Evolutionary conservation across 2,329 filamentous ascomycete species (phyloP).

Genomic region (Metarhizium album): DNA sequence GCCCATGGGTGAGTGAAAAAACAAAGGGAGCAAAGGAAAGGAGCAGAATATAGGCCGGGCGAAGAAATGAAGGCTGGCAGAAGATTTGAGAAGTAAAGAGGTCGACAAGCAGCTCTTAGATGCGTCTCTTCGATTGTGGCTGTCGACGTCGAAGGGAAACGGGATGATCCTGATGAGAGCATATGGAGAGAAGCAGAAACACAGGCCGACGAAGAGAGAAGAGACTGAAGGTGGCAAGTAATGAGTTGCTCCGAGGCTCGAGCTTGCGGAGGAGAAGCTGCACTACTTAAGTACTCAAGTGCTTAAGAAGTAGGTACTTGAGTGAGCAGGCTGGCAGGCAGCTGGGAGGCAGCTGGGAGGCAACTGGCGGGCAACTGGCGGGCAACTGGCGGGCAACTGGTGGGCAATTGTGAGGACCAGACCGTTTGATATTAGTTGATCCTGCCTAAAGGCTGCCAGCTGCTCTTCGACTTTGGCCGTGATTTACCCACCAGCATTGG

Average conservation of each 20-base stretch:
- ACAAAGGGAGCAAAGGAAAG: neutral
- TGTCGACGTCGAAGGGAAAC: neutral
- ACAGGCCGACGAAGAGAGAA: neutral
- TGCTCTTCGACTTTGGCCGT: neutral
- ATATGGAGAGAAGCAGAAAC: neutral
- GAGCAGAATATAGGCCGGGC: neutral
- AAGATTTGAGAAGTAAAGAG: neutral
- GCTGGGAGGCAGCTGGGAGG: too few relatives aligned
- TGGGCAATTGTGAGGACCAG: too few relatives aligned
- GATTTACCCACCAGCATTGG: too few relatives aligned
- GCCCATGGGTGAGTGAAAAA: neutral
- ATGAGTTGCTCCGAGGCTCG: neutral
- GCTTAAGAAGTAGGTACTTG: neutral
- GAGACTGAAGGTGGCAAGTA: neutral
- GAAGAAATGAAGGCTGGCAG: neutral
- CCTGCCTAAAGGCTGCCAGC: constrained; percentile 2
- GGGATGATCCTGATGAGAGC: neutral
- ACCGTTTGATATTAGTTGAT: too few relatives aligned
- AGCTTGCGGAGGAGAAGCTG: neutral
- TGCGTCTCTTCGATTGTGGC: neutral
- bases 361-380: too few relatives aligned
- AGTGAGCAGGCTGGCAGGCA: neutral
- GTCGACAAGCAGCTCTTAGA: neutral
- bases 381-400: too few relatives aligned
- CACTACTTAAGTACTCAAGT: too few relatives aligned